phyloP scores from a whole-genome alignment of 257 asterid genomes.

The Penstemon newberryi region DNA sequence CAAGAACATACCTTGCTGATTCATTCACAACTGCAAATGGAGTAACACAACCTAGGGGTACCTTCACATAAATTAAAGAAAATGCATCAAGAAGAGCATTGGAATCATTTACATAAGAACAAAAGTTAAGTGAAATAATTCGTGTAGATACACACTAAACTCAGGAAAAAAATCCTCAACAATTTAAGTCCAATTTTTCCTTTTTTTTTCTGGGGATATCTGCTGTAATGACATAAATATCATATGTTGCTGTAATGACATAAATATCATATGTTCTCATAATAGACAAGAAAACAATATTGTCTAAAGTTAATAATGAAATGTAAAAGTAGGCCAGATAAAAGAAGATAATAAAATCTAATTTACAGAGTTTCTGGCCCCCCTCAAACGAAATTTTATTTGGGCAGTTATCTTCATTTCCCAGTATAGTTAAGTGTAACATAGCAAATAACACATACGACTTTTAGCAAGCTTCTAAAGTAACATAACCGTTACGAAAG shows the following conservation, averaged over 20 bases:
- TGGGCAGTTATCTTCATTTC: too few relatives aligned
- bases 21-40: constrained; percentile 90
- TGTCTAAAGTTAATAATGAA: too few relatives aligned
- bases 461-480: neutral
- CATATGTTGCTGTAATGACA: too few relatives aligned
- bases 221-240: too few relatives aligned
- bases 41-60: constrained; percentile 88
- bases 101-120: constrained; percentile 17
- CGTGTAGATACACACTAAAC: neutral
- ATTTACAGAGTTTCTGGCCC: too few relatives aligned
- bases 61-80: constrained; percentile 47
- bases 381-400: too few relatives aligned
- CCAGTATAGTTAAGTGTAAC: too few relatives aligned
- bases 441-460: neutral
- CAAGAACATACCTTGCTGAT: constrained; percentile 64
- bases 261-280: neutral
- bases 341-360: too few relatives aligned
- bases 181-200: too few relatives aligned
- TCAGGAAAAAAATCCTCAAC: too few relatives aligned
- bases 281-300: neutral
- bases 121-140: neutral
- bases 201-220: too few relatives aligned
- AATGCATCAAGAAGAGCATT: constrained; percentile 11
- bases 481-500: neutral
- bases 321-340: too few relatives aligned